Evolutionary conservation across 345 rosid genomes (phyloP), one percentile per base, ranked within the genome.

Genomic region (Brassica carinata): DNA sequence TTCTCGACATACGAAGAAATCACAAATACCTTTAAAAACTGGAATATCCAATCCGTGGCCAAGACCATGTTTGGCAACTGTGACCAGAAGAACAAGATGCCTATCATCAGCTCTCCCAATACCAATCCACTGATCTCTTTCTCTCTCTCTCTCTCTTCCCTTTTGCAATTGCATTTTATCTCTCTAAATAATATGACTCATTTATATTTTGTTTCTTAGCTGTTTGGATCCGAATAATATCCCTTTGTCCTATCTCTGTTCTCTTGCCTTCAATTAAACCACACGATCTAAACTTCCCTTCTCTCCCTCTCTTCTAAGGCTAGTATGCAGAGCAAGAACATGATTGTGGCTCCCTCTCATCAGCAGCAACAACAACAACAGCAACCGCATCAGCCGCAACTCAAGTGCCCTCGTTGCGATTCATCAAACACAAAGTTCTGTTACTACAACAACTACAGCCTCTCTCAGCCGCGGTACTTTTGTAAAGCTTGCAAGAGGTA

Each of bases 371-470:
- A 51, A 23, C 26, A 70, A 30, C 86, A 81, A 14, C 58, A 51
- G 19, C 82, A 79, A 11, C 84, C 69, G 0, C 90, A 83, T 33
- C 51, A 7, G 17, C 89, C 74, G 5, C 83, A 91, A 45, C 86
- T 89, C 2, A 90, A 86, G 79, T 90, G 95, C 75, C 95, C 95
- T 48, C 92, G 95, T 15, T 90, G 95, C 51, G 92, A 91, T 34
- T 91, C 93, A 0, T 84, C 90, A 0, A 91, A 89, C 87, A 89
- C 93, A 9, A 91, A 91, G 82, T 89, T 89, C 71, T 90, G 95
- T 68, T 90, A 90, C 87, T 90, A 87, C 86, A 90, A 90, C 85
- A 90, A 90, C 87, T 89, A 89, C 85, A 89, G 93, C 80, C 84
- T 88, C 59, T 86, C 92, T 5, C 92, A 89, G 83, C 93, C 92